A percentile compares a stretch with the other conserved stretches of the same genome.
phyloP scores from a whole-genome alignment of 1,284 basidiomycete species.

The Inonotus obliquus region DNA sequence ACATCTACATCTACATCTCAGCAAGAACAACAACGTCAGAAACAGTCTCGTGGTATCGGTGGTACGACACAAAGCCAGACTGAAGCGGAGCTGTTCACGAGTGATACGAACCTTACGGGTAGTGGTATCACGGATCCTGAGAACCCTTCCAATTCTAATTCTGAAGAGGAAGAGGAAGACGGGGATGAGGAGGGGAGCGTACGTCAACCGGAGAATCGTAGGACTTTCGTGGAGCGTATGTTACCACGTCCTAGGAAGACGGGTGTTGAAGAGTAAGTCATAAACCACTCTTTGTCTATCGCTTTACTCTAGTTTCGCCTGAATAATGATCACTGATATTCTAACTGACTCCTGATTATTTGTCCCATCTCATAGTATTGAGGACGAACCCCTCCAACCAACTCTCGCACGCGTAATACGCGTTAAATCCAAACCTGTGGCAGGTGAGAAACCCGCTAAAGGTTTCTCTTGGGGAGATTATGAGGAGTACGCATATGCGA shows the following conservation, averaged over 20 bases:
- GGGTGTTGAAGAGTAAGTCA: conserved; percentile 59
- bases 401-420: conserved; percentile 57
- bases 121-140: conserved; percentile 50
- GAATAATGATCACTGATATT: too few relatives aligned
- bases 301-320: neutral
- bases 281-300: conserved; percentile 20
- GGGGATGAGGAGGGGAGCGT: conserved; percentile 28
- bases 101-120: conserved; percentile 49
- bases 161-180: conserved; percentile 25
- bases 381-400: conserved; percentile 53
- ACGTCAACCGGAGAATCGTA: conserved; percentile 27
- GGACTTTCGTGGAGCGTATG: conserved; percentile 54
- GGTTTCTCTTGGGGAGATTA: conserved; percentile 75
- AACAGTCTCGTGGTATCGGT: neutral
- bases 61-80: conserved; percentile 2
- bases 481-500: conserved; percentile 61
- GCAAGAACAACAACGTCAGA: neutral
- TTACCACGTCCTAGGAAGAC: conserved; percentile 57
- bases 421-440: conserved; percentile 49
- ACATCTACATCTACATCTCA: conserved; percentile 7
- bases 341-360: too few relatives aligned
- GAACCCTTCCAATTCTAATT: conserved; percentile 32
- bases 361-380: conserved; percentile 60
- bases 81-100: conserved; percentile 37
- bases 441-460: conserved; percentile 51